These are phyloP conservation scores for Amphichorda felina DNA, from an alignment of 2,329 filamentous ascomycete species.

Conservation along the genomic window DNA sequence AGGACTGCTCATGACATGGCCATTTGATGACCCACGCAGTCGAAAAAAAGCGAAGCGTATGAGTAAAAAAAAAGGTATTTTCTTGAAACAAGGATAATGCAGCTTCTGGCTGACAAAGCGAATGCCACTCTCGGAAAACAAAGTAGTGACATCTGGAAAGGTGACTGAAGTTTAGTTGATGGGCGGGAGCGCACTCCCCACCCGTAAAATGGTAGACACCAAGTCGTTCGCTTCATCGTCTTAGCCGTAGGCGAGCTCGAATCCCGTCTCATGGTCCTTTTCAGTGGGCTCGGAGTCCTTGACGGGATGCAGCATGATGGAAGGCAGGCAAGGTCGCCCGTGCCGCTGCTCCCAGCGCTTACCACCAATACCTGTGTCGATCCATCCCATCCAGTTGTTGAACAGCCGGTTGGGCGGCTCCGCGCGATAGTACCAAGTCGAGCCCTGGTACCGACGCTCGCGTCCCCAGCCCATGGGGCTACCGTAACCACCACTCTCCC, in stretches of 20 bases:
- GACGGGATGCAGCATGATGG: constrained; percentile 47
- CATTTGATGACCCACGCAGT: too few relatives aligned
- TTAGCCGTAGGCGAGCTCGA: constrained; percentile 26
- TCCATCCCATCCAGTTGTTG: constrained; percentile 52
- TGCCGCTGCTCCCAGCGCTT: constrained; percentile 41
- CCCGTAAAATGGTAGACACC: neutral
- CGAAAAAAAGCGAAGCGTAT: neutral
- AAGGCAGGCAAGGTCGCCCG: constrained; percentile 45
- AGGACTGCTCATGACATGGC: too few relatives aligned
- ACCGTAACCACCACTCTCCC: constrained; percentile 39
- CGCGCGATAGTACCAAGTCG: constrained; percentile 50
- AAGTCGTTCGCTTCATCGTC: neutral
- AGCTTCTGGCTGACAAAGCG: neutral
- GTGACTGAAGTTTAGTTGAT: too few relatives aligned
- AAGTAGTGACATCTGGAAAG: too few relatives aligned
- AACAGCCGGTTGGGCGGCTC: constrained; percentile 44
- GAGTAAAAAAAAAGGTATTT: neutral
- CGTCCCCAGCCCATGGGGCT: constrained; percentile 48
- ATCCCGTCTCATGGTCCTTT: constrained; percentile 25
- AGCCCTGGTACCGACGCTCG: constrained; percentile 44
- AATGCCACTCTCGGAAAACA: neutral
- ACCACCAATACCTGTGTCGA: constrained; percentile 42
- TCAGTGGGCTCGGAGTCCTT: constrained; percentile 43
- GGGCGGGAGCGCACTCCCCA: neutral
- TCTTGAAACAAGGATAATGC: neutral